These are phyloP conservation scores for Quercus parvula DNA, from an alignment of 306 rosid species.

Conservation along the genomic window DNA sequence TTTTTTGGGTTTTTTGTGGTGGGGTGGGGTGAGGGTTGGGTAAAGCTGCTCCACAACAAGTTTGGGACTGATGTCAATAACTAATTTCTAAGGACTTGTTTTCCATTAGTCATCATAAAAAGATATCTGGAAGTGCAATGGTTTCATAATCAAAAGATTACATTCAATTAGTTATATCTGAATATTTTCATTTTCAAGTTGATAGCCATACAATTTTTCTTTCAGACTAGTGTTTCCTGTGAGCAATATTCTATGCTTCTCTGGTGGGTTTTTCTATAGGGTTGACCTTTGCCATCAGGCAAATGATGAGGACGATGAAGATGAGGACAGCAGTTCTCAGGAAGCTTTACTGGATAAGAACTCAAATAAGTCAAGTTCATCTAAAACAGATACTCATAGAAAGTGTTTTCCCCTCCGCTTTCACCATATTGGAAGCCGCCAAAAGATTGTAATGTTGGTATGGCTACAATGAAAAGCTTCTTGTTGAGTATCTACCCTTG, in stretches of 20 bases:
- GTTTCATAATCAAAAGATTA: background rate
- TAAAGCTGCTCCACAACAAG: background rate
- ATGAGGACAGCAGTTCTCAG: slow-evolving; percentile 62
- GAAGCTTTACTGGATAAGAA: slow-evolving; percentile 66
- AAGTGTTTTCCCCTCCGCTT: slow-evolving; percentile 72
- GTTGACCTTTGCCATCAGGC: slow-evolving; percentile 99
- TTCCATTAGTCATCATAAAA: background rate
- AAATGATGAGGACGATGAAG: slow-evolving; percentile 73
- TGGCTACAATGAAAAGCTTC: slow-evolving; percentile 17
- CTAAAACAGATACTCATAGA: slow-evolving; percentile 47
- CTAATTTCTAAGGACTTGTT: background rate
- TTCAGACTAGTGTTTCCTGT: slow-evolving; percentile 13
- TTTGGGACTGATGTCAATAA: background rate
- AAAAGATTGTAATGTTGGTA: slow-evolving; percentile 83
- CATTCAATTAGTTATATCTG: background rate
- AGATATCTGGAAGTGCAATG: background rate
- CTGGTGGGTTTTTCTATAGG: slow-evolving; percentile 44
- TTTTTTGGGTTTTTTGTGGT: background rate
- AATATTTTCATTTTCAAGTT: slow-evolving; percentile 3
- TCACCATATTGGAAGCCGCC: slow-evolving; percentile 70
- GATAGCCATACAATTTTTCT: background rate
- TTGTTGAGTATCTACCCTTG: slow-evolving; percentile 8
- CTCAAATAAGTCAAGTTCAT: slow-evolving; percentile 36
- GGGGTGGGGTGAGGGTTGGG: background rate
- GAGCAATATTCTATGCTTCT: slow-evolving; percentile 24